phyloP scores from a whole-genome alignment of 2,329 filamentous ascomycete genomes.

The Fonsecaea multimorphosa region DNA sequence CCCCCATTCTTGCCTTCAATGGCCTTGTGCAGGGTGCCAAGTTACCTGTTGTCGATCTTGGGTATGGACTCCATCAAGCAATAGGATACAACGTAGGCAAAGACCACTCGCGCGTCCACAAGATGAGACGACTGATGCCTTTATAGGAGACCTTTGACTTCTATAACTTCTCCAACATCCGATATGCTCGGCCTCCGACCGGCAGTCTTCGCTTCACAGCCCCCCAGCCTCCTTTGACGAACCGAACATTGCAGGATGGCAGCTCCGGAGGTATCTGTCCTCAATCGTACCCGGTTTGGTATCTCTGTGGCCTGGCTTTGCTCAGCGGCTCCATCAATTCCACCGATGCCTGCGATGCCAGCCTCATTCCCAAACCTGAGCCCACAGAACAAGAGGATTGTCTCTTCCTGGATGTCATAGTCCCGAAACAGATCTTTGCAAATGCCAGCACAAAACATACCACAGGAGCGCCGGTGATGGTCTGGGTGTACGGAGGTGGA shows the following conservation, averaged over 20 bases:
- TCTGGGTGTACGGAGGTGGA: conserved; percentile 39
- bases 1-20: neutral
- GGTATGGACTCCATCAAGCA: neutral
- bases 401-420: conserved; percentile 42
- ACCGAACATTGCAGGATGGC: neutral
- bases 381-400: conserved; percentile 41
- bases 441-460: conserved; percentile 14
- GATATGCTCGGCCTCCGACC: neutral
- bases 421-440: conserved; percentile 10
- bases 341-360: neutral
- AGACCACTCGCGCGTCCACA: neutral
- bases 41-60: conserved; percentile 1
- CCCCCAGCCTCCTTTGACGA: conserved; percentile 1
- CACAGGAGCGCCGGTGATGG: conserved; percentile 40
- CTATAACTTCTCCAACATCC: conserved; percentile 7
- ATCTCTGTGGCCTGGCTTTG: neutral
- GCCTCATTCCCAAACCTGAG: neutral
- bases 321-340: neutral
- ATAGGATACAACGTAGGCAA: neutral
- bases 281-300: conserved; percentile 1
- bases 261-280: neutral
- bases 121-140: neutral
- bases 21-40: neutral
- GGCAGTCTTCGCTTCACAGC: conserved; percentile 2
- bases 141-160: neutral